Evolutionary conservation across 805 yeast species (phyloP), one percentile per base, ranked within the genome.

Genomic region (Metschnikowia gruessii): DNA sequence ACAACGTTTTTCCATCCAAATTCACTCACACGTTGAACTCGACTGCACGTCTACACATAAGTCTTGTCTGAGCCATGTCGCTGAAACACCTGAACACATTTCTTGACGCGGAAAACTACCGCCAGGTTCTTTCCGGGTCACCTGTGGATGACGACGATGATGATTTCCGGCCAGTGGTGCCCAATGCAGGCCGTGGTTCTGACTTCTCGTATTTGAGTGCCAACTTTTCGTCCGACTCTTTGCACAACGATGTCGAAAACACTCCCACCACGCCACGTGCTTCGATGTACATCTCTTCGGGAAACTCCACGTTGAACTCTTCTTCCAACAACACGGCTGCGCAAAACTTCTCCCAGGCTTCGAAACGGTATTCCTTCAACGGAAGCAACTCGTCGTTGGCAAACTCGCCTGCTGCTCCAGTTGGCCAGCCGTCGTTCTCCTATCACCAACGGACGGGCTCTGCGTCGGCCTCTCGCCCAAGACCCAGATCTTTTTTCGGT

Each of bases 151-250:
- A 42, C 2, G 39, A 38, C 10, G 49, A 45, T 2, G 37, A 39
- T 11, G 49, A 45, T 15, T 24, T 26, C n/a, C 37, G 43, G 9
- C 40, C 42, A 2, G 35, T 42, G 19, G 13, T 43, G 18, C 26
- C 49, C 12, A 15, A 9, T 18, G 33, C 45, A 13, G 45, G 46
- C 31, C 49, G 45, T 16, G 43, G 40, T n/a, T 53, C 61, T 12
- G 68, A 64, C 52, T 48, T 69, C n/a, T 48, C 61, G 3, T 58
- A 54, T 37, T 55, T 71, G 17, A 68, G 74, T 45, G 67, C 72
- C 38, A 72, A 72, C 53, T 72, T 72, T 53, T 68, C 73, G 9
- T 52, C 70, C 2, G 73, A 69, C 35, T 68, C 72, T 1, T 38
- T 67, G 4, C 50, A 50, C 15, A 57, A 38, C 22, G 47, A 40